A percentile compares a stretch with the other conserved stretches of the same genome.
These are phyloP conservation scores for Pseudogymnoascus sp. DNA, from an alignment of 2,329 filamentous ascomycete genomes.

Conservation along the genomic window DNA sequence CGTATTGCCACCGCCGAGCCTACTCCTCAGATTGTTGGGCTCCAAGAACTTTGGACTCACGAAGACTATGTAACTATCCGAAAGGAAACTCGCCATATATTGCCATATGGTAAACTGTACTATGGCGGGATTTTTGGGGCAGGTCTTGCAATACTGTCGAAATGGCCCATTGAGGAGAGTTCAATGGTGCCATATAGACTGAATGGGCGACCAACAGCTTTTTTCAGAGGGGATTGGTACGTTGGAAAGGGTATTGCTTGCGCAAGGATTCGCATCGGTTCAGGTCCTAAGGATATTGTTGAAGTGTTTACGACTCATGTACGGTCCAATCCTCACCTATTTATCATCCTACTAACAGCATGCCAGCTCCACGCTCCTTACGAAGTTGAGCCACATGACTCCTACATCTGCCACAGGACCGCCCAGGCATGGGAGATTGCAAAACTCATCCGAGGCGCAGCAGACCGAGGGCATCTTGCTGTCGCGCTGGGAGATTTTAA, in stretches of 20 bases:
- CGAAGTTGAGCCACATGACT: constrained; percentile 69
- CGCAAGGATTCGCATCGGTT: constrained; percentile 68
- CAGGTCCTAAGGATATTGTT: constrained; percentile 56
- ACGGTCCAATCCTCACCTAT: constrained; percentile 25
- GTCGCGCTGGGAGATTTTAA: constrained; percentile 92
- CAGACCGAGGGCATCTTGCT: constrained; percentile 73
- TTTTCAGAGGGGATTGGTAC: constrained; percentile 93
- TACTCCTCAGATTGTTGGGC: constrained; percentile 74
- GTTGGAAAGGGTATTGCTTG: constrained; percentile 90
- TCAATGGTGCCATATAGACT: constrained; percentile 82
- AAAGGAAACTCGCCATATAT: constrained; percentile 59
- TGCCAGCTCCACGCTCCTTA: constrained; percentile 75
- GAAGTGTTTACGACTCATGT: constrained; percentile 93
- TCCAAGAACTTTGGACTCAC: constrained; percentile 92
- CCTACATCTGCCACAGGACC: constrained; percentile 82
- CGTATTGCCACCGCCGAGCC: constrained; percentile 64
- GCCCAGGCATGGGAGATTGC: constrained; percentile 93
- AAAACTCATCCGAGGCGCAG: constrained; percentile 76
- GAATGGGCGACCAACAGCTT: constrained; percentile 87
- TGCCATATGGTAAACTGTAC: constrained; percentile 93
- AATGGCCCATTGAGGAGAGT: constrained; percentile 88
- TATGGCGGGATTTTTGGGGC: constrained; percentile 81
- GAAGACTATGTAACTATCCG: constrained; percentile 76
- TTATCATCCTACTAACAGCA: not conserved
- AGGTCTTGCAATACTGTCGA: constrained; percentile 79